Conservation (phyloP, 169 alveolate species). For the Eimeria mitis region DNA sequence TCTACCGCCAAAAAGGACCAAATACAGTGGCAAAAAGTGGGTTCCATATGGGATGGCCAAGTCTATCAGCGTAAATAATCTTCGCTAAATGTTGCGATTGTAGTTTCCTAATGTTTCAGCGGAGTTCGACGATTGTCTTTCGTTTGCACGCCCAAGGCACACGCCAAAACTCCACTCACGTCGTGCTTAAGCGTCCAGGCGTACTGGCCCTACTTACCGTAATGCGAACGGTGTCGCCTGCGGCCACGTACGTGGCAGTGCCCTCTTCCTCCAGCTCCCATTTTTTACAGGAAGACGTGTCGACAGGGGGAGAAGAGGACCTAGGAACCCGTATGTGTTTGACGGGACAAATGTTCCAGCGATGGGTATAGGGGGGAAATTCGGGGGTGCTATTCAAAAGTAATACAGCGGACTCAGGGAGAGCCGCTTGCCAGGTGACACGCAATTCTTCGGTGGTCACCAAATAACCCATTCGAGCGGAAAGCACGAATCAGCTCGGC, state of each 20-base stretch:
- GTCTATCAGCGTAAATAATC: neutral
- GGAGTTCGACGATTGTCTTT: neutral
- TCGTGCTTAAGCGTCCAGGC: neutral
- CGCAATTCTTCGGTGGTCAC: neutral
- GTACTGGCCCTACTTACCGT: slow-evolving; percentile 24
- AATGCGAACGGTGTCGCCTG: slow-evolving; percentile 47
- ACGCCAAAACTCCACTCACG: neutral
- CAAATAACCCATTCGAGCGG: neutral
- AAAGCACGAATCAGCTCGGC: neutral
- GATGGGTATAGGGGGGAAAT: neutral
- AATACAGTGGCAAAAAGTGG: neutral
- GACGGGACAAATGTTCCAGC: neutral
- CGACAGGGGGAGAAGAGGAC: neutral
- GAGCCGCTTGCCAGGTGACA: neutral
- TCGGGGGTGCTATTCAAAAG: neutral
- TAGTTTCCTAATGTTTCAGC: neutral
- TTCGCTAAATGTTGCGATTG: neutral
- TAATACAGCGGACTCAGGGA: neutral
- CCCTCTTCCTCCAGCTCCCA: slow-evolving; percentile 53
- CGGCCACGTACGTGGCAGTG: slow-evolving; percentile 72
- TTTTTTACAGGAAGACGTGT: neutral
- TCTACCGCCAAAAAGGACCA: neutral
- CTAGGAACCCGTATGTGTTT: neutral
- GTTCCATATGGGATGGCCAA: neutral
- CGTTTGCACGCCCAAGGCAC: neutral